These are phyloP conservation scores for Nematodospora valgi DNA, from an alignment of 805 yeast species.

Conservation along the genomic window DNA sequence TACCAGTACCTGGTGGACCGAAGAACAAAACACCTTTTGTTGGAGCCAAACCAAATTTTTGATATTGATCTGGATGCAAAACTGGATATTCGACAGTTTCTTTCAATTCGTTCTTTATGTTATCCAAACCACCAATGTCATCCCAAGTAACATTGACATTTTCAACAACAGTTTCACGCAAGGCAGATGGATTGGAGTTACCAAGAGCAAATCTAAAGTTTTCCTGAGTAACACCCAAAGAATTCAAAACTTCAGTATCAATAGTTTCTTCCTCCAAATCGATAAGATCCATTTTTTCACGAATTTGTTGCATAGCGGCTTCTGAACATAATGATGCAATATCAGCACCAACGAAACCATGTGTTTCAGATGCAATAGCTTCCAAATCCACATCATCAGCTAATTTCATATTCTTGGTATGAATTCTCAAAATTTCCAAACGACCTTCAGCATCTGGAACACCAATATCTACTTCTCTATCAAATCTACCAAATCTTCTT, in stretches of 20 bases:
- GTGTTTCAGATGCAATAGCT: constrained; percentile 94
- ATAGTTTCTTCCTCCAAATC: constrained; percentile 95
- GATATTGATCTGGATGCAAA: constrained; percentile 96
- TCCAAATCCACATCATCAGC: constrained; percentile 94
- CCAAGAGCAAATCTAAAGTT: constrained; percentile 97
- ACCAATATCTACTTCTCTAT: constrained; percentile 83
- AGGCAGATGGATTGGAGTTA: constrained; percentile 96
- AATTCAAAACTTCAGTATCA: constrained; percentile 94
- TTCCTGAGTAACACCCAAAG: constrained; percentile 98
- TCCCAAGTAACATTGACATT: constrained; percentile 99
- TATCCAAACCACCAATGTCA: constrained; percentile 98
- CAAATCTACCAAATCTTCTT: constrained; percentile 83
- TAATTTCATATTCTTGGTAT: constrained; percentile 97
- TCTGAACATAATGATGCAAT: constrained; percentile 98
- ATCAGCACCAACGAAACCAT: constrained; percentile 99
- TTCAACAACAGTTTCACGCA: constrained; percentile 99
- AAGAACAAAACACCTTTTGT: constrained; percentile 97
- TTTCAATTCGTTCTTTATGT: constrained; percentile 92
- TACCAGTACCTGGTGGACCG: constrained; percentile 99
- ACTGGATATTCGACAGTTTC: constrained; percentile 99
- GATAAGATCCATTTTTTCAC: constrained; percentile 98
- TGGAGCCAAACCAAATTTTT: constrained; percentile 96
- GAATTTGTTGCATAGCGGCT: constrained; percentile 99
- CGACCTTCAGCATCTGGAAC: constrained; percentile 99
- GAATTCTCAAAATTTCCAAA: constrained; percentile 93